phyloP scores from a whole-genome alignment of 2,329 filamentous ascomycete genomes.

The Cladophialophora immunda region DNA sequence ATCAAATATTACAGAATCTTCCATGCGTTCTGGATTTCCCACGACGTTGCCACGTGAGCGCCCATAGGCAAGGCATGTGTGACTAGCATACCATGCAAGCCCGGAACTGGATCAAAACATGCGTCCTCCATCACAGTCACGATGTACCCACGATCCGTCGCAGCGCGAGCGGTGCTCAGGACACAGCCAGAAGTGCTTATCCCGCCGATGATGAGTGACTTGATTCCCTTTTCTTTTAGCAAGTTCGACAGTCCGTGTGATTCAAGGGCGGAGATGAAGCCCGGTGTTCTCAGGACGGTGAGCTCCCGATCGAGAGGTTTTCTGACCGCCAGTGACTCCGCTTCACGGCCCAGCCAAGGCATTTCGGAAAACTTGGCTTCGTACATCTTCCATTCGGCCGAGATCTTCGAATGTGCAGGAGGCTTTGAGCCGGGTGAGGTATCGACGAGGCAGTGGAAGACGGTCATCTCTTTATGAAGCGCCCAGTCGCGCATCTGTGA shows the following conservation, averaged over 20 bases:
- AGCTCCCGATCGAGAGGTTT: conserved; percentile 30
- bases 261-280: conserved; percentile 43
- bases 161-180: conserved; percentile 42
- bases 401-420: conserved; percentile 40
- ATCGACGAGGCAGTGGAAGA: conserved; percentile 44
- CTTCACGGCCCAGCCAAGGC: conserved; percentile 34
- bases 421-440: conserved; percentile 37
- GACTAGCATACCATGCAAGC: conserved; percentile 36
- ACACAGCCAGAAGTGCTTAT: conserved; percentile 41
- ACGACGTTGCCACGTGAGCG: conserved; percentile 28
- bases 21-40: conserved; percentile 26
- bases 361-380: conserved; percentile 27
- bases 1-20: conserved; percentile 16
- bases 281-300: conserved; percentile 39
- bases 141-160: conserved; percentile 42
- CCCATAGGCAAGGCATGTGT: conserved; percentile 23
- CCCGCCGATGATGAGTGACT: conserved; percentile 32
- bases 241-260: conserved; percentile 41
- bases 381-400: conserved; percentile 26
- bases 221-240: conserved; percentile 36
- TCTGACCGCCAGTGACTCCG: conserved; percentile 31
- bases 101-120: conserved; percentile 40
- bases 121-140: conserved; percentile 44
- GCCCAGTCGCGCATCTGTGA: conserved; percentile 43
- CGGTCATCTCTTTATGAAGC: conserved; percentile 41